These are phyloP conservation scores for Jimgerdemannia lactiflua DNA, from an alignment of 192 early-diverging fungal species.

Conservation along the genomic window DNA sequence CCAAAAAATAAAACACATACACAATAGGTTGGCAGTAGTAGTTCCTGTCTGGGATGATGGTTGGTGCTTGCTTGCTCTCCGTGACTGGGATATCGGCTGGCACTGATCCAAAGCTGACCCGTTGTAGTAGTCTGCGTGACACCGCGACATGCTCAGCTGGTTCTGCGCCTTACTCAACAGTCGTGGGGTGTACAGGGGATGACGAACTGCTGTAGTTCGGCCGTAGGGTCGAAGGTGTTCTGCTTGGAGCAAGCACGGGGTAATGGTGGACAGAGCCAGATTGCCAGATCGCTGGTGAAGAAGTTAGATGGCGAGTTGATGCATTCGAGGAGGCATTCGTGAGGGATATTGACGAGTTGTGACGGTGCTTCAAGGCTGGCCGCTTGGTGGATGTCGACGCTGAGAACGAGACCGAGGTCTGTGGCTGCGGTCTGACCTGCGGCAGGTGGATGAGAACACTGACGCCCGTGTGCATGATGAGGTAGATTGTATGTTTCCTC, in stretches of 20 bases:
- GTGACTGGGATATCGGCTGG: not conserved
- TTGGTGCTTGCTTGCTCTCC: not conserved
- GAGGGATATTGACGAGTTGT: too few species aligned
- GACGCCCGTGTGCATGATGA: too few species aligned
- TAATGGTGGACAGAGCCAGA: too few species aligned
- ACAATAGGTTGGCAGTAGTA: not conserved
- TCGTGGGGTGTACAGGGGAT: not conserved
- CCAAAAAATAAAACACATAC: too few species aligned
- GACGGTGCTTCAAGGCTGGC: too few species aligned
- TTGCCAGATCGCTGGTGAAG: not conserved
- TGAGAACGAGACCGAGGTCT: too few species aligned
- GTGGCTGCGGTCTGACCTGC: too few species aligned
- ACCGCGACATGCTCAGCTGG: not conserved
- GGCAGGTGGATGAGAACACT: too few species aligned
- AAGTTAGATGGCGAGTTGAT: too few species aligned
- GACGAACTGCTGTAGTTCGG: not conserved
- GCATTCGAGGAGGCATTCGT: too few species aligned
- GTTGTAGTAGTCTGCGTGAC: not conserved
- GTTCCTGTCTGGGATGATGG: not conserved
- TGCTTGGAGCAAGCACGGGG: not conserved
- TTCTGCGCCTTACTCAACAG: not conserved
- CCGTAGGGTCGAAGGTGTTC: not conserved
- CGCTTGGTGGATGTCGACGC: too few species aligned
- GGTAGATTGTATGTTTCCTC: too few species aligned
- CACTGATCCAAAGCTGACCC: not conserved